Evolutionary conservation across 306 rosid species (phyloP).

Genomic region (Mimosa bimucronata): DNA sequence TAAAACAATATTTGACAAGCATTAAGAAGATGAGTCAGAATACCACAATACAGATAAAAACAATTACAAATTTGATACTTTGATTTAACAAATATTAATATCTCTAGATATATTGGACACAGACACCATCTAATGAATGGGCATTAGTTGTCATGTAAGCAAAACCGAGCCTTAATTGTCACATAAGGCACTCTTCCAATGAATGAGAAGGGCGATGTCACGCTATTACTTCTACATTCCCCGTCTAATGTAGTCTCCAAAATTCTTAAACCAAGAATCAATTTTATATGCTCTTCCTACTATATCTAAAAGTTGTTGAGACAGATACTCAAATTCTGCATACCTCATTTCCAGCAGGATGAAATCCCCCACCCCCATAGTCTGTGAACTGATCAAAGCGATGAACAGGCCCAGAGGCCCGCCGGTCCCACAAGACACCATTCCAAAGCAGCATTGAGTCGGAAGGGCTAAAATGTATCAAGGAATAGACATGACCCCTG

Average conservation of each 20-base stretch:
- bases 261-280: not conserved
- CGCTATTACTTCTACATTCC: not conserved
- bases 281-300: constrained; percentile 11
- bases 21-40: constrained; percentile 10
- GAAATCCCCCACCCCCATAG: constrained; percentile 99
- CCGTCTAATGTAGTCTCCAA: not conserved
- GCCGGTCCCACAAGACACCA: constrained; percentile 93
- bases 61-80: not conserved
- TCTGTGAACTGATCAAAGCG: constrained; percentile 98
- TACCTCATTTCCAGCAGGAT: constrained; percentile 99
- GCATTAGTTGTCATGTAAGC: not conserved
- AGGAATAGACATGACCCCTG: constrained; percentile 81
- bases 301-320: constrained; percentile 2
- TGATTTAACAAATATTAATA: not conserved
- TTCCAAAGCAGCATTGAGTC: constrained; percentile 96
- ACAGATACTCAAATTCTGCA: constrained; percentile 27
- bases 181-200: not conserved
- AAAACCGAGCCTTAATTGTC: too few species aligned
- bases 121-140: not conserved
- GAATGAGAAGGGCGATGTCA: not conserved
- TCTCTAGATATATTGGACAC: not conserved
- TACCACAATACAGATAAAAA: constrained; percentile 10
- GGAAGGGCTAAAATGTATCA: constrained; percentile 80
- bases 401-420: constrained; percentile 74
- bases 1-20: not conserved